Conservation (phyloP, 2,329 filamentous ascomycete species). For the Fusarium sp. region DNA sequence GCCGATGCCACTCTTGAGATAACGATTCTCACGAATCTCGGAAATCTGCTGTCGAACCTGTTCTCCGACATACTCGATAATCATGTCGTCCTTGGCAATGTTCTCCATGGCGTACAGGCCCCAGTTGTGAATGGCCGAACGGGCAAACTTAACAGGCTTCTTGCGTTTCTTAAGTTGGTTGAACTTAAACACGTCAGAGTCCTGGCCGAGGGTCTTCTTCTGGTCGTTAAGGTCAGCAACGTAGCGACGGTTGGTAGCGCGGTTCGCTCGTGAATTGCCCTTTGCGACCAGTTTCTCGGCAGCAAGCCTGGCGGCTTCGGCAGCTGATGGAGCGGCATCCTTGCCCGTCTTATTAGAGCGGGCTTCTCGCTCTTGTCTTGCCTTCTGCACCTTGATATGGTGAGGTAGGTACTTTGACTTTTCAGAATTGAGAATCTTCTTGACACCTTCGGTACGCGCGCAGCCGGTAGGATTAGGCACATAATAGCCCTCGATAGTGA, state of each 20-base stretch:
- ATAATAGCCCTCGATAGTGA: conserved; percentile 77
- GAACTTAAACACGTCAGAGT: conserved; percentile 94
- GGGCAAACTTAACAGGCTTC: conserved; percentile 98
- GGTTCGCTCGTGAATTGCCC: conserved; percentile 91
- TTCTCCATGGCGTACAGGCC: conserved; percentile 98
- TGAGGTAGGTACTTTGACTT: conserved; percentile 99
- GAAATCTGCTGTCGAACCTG: conserved; percentile 97
- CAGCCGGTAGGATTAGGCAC: conserved; percentile 88
- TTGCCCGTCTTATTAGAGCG: conserved; percentile 76
- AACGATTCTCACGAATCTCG: conserved; percentile 93
- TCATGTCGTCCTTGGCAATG: conserved; percentile 98
- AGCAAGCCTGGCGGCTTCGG: conserved; percentile 79
- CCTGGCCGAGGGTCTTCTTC: conserved; percentile 85
- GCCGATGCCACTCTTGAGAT: conserved; percentile 96
- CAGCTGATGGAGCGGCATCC: conserved; percentile 75
- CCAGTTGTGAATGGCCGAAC: conserved; percentile 99
- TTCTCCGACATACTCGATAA: conserved; percentile 99
- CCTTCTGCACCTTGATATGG: conserved; percentile 95
- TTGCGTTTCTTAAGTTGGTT: conserved; percentile 99
- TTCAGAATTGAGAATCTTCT: conserved; percentile 96
- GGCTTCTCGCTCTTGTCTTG: conserved; percentile 91
- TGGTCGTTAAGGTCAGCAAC: conserved; percentile 96
- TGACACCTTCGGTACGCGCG: conserved; percentile 92
- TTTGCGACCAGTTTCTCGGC: conserved; percentile 87
- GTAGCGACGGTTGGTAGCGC: conserved; percentile 94